These are phyloP conservation scores for Pythium monospermum DNA, from an alignment of 352 stramenopile genomes.

Conservation along the genomic window DNA sequence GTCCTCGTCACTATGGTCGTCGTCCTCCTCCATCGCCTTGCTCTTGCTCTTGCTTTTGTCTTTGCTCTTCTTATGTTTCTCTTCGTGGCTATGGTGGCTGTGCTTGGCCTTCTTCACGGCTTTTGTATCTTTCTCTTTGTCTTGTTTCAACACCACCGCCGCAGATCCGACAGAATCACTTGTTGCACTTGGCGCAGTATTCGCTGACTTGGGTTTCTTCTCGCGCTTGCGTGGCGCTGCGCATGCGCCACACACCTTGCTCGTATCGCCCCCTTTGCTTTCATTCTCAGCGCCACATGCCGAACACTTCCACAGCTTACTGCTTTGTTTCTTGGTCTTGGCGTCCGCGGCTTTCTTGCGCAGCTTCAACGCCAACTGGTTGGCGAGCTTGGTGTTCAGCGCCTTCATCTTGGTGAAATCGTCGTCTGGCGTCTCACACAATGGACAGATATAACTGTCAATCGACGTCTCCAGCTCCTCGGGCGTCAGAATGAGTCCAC, in stretches of 20 bases:
- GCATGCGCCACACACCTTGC: constrained; percentile 30
- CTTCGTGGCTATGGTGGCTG: not conserved
- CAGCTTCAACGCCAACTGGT: constrained; percentile 46
- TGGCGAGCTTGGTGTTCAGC: constrained; percentile 73
- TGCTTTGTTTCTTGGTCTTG: constrained; percentile 9
- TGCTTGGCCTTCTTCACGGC: not conserved
- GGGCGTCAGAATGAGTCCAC: constrained; percentile 78
- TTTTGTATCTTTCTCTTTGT: constrained; percentile 2
- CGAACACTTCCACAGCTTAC: constrained; percentile 34
- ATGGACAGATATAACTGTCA: constrained; percentile 79
- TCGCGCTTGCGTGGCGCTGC: constrained; percentile 9
- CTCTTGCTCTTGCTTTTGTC: not conserved
- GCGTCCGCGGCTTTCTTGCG: constrained; percentile 30
- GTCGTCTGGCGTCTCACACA: constrained; percentile 69
- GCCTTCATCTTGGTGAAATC: constrained; percentile 60
- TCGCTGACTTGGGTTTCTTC: constrained; percentile 17
- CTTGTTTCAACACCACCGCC: too few relatives aligned
- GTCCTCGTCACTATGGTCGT: not conserved
- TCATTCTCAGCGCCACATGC: constrained; percentile 43
- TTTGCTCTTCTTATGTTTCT: constrained; percentile 1
- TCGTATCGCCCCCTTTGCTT: too few relatives aligned
- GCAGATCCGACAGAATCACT: too few relatives aligned
- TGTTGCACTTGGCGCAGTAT: constrained; percentile 19
- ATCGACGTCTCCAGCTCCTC: constrained; percentile 77
- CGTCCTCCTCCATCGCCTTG: not conserved